Percentiles rank a stretch among this genome's conserved stretches.
These are phyloP conservation scores for Diaporthe sp. DNA, from an alignment of 2,329 filamentous ascomycete genomes.

Conservation along the genomic window DNA sequence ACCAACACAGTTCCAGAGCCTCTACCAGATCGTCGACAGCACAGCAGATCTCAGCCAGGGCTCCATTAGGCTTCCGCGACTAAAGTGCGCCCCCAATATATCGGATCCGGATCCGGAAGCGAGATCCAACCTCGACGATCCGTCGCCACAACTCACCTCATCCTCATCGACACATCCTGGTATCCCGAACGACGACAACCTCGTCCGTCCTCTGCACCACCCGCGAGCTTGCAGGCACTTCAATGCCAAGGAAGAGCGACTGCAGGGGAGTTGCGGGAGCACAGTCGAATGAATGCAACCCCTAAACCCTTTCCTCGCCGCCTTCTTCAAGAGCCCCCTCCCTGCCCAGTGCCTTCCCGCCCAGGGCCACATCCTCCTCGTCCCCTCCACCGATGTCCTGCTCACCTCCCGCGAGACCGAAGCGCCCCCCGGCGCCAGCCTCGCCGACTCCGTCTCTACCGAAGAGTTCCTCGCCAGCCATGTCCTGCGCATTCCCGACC, in stretches of 20 bases:
- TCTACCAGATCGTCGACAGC: not conserved
- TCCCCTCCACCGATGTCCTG: conserved; percentile 93
- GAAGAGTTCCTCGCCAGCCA: conserved; percentile 98
- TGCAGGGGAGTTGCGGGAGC: conserved; percentile 40
- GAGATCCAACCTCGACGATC: not conserved
- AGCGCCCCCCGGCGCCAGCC: conserved; percentile 72
- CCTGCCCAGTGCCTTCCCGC: conserved; percentile 91
- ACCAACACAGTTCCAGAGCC: conserved; percentile 17
- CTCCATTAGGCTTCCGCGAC: not conserved
- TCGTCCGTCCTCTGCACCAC: conserved; percentile 31
- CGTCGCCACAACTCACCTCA: not conserved
- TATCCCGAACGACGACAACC: not conserved
- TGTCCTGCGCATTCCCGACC: conserved; percentile 85
- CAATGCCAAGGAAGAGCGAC: conserved; percentile 39
- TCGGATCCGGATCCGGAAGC: not conserved
- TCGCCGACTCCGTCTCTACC: conserved; percentile 85
- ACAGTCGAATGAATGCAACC: conserved; percentile 83
- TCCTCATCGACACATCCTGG: not conserved
- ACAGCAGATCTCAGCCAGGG: not conserved
- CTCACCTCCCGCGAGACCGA: conserved; percentile 91
- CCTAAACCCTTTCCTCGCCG: conserved; percentile 97
- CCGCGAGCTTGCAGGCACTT: conserved; percentile 23
- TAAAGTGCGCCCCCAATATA: not conserved
- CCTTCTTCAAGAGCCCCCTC: conserved; percentile 98
- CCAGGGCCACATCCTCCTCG: conserved; percentile 93